phyloP scores from a whole-genome alignment of 768 basidiomycete genomes.

The Daedaleopsis sinensis region DNA sequence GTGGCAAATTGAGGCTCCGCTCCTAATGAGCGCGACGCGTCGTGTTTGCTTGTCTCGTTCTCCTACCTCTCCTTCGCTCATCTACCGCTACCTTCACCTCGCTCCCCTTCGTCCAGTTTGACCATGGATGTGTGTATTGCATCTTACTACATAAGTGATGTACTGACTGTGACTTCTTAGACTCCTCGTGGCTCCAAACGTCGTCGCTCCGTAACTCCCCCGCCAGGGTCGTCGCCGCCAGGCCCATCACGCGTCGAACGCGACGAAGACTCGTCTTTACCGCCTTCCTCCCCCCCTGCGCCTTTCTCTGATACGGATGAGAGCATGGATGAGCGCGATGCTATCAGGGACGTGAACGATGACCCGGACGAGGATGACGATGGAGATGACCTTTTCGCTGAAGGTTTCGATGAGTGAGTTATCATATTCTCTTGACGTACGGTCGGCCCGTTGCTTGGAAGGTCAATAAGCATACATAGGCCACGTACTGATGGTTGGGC shows the following conservation, averaged over 20 bases:
- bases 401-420: slow-evolving; percentile 72
- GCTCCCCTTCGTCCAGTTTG: neutral
- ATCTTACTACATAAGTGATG: neutral
- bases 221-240: slow-evolving; percentile 53
- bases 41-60: slow-evolving; percentile 3
- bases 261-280: slow-evolving; percentile 71
- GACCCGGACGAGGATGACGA: slow-evolving; percentile 80
- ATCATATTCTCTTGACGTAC: slow-evolving; percentile 1
- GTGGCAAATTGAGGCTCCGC: slow-evolving; percentile 26
- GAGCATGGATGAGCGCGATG: slow-evolving; percentile 42
- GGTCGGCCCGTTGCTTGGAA: slow-evolving; percentile 4
- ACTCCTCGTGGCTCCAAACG: slow-evolving; percentile 65
- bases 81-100: neutral
- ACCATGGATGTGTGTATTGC: neutral
- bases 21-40: slow-evolving; percentile 25
- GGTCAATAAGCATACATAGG: too few species aligned
- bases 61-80: slow-evolving; percentile 3
- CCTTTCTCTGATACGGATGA: slow-evolving; percentile 54
- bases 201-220: slow-evolving; percentile 52
- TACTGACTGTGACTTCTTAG: neutral
- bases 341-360: slow-evolving; percentile 83
- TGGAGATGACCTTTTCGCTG: slow-evolving; percentile 91
- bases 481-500: too few species aligned
- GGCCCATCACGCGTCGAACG: slow-evolving; percentile 50
- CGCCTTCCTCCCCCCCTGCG: slow-evolving; percentile 53